A percentile compares a stretch with the other conserved stretches of the same genome.
Evolutionary conservation across 441 rosid species (phyloP).

Genomic region (Eutrema salsugineum): DNA sequence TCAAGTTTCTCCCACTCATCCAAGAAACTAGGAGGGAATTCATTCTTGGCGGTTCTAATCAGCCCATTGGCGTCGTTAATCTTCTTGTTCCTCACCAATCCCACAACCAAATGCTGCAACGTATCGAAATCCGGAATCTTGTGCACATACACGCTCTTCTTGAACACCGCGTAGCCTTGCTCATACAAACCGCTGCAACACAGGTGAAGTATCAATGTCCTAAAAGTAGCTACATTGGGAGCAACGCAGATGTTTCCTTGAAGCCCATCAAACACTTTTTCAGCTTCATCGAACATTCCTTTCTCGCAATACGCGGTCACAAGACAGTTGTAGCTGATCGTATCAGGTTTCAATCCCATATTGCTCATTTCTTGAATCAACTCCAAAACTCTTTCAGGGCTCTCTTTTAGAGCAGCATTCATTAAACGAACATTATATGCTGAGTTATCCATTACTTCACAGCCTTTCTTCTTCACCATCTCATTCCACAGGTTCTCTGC

Average conservation of each 20-base stretch:
- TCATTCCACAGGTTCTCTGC: constrained; percentile 61
- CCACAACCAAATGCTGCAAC: constrained; percentile 53
- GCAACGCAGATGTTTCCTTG: constrained; percentile 42
- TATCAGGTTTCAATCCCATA: constrained; percentile 59
- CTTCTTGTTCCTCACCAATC: constrained; percentile 58
- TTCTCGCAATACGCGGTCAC: constrained; percentile 53
- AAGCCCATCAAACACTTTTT: constrained; percentile 53
- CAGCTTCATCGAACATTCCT: constrained; percentile 65
- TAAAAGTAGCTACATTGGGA: constrained; percentile 66
- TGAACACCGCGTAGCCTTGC: constrained; percentile 52
- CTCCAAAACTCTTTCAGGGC: constrained; percentile 51
- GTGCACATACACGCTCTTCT: constrained; percentile 51
- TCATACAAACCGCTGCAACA: constrained; percentile 45
- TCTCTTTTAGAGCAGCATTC: constrained; percentile 35
- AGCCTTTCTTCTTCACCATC: constrained; percentile 51
- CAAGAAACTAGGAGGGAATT: constrained; percentile 54
- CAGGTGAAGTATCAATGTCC: constrained; percentile 54
- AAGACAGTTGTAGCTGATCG: constrained; percentile 59
- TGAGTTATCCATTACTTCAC: constrained; percentile 51
- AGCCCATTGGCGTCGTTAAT: constrained; percentile 55
- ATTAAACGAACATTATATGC: constrained; percentile 59
- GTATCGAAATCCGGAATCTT: constrained; percentile 66
- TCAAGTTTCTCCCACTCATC: constrained; percentile 62
- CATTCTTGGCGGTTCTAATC: constrained; percentile 60
- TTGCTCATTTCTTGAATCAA: constrained; percentile 60